Base-by-base conservation (phyloP, 768 basidiomycete genomes). In the Astraeus odoratus region DNA sequence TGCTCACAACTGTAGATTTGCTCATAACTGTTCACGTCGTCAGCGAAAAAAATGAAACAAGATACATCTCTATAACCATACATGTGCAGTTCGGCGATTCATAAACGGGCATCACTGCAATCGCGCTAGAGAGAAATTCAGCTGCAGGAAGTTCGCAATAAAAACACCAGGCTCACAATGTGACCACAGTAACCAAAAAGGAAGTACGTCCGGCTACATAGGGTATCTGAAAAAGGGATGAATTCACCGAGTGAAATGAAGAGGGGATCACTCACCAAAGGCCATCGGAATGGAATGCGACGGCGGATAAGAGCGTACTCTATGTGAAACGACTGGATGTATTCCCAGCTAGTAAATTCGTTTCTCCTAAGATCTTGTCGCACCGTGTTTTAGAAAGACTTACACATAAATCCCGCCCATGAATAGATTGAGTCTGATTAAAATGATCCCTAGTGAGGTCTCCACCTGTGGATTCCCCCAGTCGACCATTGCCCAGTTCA, bases 241-340 rank as follows among this genome's bases (percentile, higher is more conserved):
- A 42, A 16, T 1, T 15, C 9, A 8, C 18, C 2, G 4, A n/a
- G n/a, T 25, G 8, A 6, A 45, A 39, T 15, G 16, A 25, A 24
- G 8, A 36, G 22, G 7, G 25, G 10, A 29, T 12, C 27, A 8
- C 58, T 56, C 29, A 61, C 61, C 26, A 61, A 51, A 26, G 46
- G 26, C 59, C 52, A 63, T 10, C 47, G 58, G 26, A 63, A 54
- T n/a, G 54, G n/a, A 6, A 58, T 23, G 29, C 44, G 46, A 13
- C 49, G 36, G 27, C 51, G 42, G 37, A 61, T 39, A 18, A 63
- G 20, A n/a, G 52, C 49, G 23, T 41, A 54, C 45, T 61, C 60
- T 8, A 61, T 44, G 9, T 29, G 41, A 3, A 48, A 47, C 1
- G 56, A 47, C 7, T 39, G 46, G 3, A 54, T n/a, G 12, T 58